Conservation (phyloP, 306 rosid genomes). For the Trifolium repens region DNA sequence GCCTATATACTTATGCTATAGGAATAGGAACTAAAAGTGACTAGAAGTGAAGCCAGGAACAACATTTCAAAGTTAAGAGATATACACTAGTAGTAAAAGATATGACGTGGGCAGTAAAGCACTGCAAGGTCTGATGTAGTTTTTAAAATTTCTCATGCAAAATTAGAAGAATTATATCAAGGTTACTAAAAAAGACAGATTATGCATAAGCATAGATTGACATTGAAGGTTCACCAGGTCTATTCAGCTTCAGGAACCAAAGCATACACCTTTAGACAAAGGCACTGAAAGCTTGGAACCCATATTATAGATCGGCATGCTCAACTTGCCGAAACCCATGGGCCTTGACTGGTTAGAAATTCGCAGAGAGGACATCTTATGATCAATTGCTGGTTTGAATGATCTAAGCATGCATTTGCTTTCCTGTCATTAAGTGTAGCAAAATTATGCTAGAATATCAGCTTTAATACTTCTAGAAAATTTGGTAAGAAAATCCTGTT, state of each 20-base stretch:
- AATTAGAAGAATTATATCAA: slow-evolving; percentile 30
- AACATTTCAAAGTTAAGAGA: not conserved
- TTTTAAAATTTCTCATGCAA: slow-evolving; percentile 27
- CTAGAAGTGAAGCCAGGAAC: not conserved
- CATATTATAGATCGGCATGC: slow-evolving; percentile 48
- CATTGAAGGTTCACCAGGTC: slow-evolving; percentile 64
- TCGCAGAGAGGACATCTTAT: slow-evolving; percentile 61
- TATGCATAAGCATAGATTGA: slow-evolving; percentile 42
- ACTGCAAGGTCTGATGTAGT: not conserved
- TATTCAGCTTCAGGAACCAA: slow-evolving; percentile 63
- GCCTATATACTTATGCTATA: slow-evolving; percentile 20
- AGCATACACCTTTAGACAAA: slow-evolving; percentile 56
- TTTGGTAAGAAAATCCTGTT: slow-evolving; percentile 12
- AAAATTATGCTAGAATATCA: slow-evolving; percentile 59
- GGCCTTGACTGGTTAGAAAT: slow-evolving; percentile 61
- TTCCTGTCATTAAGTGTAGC: slow-evolving; percentile 75
- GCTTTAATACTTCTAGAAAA: slow-evolving; percentile 42
- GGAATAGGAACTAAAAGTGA: slow-evolving; percentile 5
- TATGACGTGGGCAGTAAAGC: not conserved
- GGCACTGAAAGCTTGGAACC: slow-evolving; percentile 48
- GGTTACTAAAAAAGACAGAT: slow-evolving; percentile 36
- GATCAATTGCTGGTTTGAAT: slow-evolving; percentile 67
- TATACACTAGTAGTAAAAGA: slow-evolving; percentile 22
- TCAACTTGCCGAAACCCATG: slow-evolving; percentile 58
- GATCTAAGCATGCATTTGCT: slow-evolving; percentile 76